phyloP scores from a whole-genome alignment of 106 monocot genomes.

The Cymbidium sinense region DNA sequence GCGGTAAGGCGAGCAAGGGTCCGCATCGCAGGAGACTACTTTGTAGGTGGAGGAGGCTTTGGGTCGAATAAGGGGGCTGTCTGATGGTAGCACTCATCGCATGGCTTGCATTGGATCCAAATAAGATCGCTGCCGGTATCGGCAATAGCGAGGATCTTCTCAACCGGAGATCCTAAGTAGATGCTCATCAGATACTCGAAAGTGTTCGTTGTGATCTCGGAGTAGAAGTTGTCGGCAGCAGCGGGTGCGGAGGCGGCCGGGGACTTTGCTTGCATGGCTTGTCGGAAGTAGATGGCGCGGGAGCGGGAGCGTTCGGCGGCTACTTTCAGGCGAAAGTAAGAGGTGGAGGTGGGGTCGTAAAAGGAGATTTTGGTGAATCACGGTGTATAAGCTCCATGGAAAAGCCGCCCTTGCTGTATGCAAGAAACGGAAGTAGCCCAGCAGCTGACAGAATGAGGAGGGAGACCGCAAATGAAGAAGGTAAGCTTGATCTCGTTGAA shows the following conservation, averaged over 20 bases:
- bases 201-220: neutral
- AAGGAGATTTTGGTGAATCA: constrained; percentile 22
- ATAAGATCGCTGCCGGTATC: constrained; percentile 20
- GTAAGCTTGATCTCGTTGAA: too few relatives aligned
- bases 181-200: constrained; percentile 10
- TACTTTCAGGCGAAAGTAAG: constrained; percentile 6
- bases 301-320: neutral
- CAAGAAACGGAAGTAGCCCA: neutral
- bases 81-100: constrained; percentile 7
- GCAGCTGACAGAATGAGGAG: neutral
- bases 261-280: neutral
- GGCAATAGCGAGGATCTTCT: constrained; percentile 7
- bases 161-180: constrained; percentile 2
- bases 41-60: constrained; percentile 8
- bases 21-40: neutral
- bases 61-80: constrained; percentile 7
- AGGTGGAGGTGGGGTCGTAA: constrained; percentile 4
- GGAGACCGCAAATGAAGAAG: too few relatives aligned
- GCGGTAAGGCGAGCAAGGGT: neutral
- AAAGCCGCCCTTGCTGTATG: constrained; percentile 10
- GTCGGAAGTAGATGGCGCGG: neutral
- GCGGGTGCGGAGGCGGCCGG: too few relatives aligned
- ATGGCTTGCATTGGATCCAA: constrained; percentile 12
- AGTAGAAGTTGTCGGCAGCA: neutral
- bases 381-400: constrained; percentile 37